These are phyloP conservation scores for Ensete glaucum DNA, from an alignment of 176 grass and related monocot species.

Conservation along the genomic window DNA sequence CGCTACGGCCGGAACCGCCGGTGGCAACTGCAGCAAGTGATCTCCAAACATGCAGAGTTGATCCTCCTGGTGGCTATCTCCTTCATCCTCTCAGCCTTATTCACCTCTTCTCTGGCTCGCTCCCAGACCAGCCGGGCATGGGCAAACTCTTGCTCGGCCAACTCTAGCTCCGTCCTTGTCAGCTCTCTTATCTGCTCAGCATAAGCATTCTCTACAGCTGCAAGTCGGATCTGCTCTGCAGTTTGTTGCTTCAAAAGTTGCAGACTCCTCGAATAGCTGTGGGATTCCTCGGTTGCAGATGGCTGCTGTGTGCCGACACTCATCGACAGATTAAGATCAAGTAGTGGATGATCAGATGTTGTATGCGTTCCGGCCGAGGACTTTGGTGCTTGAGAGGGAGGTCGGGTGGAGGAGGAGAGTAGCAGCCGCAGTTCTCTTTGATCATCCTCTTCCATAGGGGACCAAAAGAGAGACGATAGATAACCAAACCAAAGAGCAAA, in stretches of 20 bases:
- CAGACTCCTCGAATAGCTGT: conserved; percentile 12
- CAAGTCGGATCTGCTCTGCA: conserved; percentile 73
- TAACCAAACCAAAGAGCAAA: conserved; percentile 23
- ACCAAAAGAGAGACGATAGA: conserved; percentile 24
- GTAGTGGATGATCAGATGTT: conserved; percentile 16
- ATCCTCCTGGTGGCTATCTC: conserved; percentile 59
- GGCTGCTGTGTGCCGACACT: conserved; percentile 35
- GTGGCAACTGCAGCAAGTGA: conserved; percentile 91
- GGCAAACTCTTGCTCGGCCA: conserved; percentile 87
- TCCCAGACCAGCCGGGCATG: conserved; percentile 79
- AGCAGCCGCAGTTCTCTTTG: conserved; percentile 50
- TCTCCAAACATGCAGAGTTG: conserved; percentile 56
- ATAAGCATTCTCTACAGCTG: conserved; percentile 67
- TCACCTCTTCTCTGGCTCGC: conserved; percentile 70
- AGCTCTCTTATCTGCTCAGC: conserved; percentile 68
- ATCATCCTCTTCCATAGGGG: conserved; percentile 61
- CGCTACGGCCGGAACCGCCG: conserved; percentile 69
- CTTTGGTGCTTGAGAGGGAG: neutral
- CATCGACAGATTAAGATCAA: conserved; percentile 82
- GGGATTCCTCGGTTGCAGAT: conserved; percentile 6
- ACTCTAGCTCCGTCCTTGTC: conserved; percentile 67
- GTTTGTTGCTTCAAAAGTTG: conserved; percentile 62
- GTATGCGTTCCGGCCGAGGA: neutral
- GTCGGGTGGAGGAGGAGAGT: conserved; percentile 27
- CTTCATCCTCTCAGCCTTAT: conserved; percentile 90